A percentile compares a stretch with the other conserved stretches of the same genome.
Conservation (phyloP, 148 eudicot genomes). For the Chenopodium suecicum region DNA sequence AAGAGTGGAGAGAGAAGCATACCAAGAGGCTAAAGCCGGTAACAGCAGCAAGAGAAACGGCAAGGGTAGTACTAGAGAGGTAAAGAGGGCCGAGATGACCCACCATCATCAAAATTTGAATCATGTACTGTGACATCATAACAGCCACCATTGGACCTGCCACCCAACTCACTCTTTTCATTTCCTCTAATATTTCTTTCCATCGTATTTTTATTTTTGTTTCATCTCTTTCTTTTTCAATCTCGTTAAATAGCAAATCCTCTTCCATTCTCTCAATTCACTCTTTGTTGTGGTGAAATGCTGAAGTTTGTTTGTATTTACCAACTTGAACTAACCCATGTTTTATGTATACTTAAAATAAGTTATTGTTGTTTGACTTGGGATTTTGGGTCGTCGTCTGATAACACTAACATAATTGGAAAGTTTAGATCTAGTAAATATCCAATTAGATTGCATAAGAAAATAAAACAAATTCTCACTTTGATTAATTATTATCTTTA, state of each 20-base stretch:
- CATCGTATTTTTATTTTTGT: not conserved
- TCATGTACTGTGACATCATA: conserved; percentile 33
- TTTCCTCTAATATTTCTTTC: conserved; percentile 29
- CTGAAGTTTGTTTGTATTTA: too few relatives aligned
- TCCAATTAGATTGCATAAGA: too few relatives aligned
- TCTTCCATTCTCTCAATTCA: conserved; percentile 25
- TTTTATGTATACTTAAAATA: too few relatives aligned
- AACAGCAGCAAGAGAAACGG: conserved; percentile 42
- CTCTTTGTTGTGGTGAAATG: not conserved
- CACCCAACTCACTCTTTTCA: conserved; percentile 39
- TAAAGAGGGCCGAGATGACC: conserved; percentile 54
- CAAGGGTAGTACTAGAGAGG: conserved; percentile 44
- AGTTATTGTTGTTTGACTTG: too few relatives aligned
- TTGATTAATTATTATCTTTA: too few relatives aligned
- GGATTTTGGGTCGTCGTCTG: too few relatives aligned
- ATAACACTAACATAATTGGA: too few relatives aligned
- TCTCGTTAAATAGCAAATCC: conserved; percentile 18
- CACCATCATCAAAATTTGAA: conserved; percentile 44
- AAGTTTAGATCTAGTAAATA: too few relatives aligned
- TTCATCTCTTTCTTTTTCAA: not conserved
- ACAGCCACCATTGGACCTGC: conserved; percentile 56
- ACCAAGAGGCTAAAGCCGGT: conserved; percentile 53
- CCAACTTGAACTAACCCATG: too few relatives aligned
- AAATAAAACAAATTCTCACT: too few relatives aligned
- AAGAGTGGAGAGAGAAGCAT: not conserved